Conservation (phyloP, 2,329 filamentous ascomycete genomes). For the Arthroderma sp. region DNA sequence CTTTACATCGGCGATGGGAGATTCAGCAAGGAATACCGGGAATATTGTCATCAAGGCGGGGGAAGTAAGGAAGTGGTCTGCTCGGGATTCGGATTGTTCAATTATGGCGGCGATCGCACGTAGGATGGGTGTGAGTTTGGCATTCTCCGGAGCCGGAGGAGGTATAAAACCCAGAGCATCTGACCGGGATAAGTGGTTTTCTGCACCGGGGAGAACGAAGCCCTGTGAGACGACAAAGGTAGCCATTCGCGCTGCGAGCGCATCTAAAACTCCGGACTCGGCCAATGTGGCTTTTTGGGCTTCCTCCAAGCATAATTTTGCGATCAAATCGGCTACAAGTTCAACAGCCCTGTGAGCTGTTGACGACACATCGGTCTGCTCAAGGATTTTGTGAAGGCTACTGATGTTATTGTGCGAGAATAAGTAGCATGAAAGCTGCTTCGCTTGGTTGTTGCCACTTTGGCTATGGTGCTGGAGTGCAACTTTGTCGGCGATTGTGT, state of each 20-base stretch:
- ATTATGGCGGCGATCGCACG: conserved; percentile 67
- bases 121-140: conserved; percentile 55
- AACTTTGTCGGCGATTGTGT: conserved; percentile 55
- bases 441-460: conserved; percentile 33
- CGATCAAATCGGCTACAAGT: conserved; percentile 36
- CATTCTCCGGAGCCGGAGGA: conserved; percentile 43
- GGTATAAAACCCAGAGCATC: conserved; percentile 48
- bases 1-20: conserved; percentile 32
- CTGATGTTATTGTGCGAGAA: conserved; percentile 51
- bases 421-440: conserved; percentile 47
- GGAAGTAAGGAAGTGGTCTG: conserved; percentile 56
- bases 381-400: conserved; percentile 53
- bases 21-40: conserved; percentile 41
- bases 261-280: conserved; percentile 61
- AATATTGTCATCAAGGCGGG: conserved; percentile 58
- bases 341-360: conserved; percentile 38
- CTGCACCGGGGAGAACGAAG: conserved; percentile 53
- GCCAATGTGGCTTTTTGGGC: conserved; percentile 58
- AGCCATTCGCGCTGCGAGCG: conserved; percentile 60
- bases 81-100: conserved; percentile 63
- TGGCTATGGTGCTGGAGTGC: conserved; percentile 39
- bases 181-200: conserved; percentile 41
- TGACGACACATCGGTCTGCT: conserved; percentile 40
- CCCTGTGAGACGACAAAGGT: conserved; percentile 56
- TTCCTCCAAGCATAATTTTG: conserved; percentile 55